Base-by-base conservation (phyloP, 169 alveolate genomes). In the Theileria annulata region DNA sequence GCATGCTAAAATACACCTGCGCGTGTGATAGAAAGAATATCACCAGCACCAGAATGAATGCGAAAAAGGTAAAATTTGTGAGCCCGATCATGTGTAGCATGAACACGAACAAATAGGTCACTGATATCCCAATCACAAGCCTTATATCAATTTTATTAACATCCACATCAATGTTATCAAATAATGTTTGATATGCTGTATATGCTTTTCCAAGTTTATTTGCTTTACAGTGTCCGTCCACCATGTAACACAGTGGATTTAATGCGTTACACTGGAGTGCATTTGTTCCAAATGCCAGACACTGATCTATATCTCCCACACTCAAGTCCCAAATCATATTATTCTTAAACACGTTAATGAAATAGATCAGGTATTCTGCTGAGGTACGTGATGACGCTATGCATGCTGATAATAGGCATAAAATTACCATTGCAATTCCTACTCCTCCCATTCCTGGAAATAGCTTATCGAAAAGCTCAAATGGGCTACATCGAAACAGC, bases 301-400 rank as follows among this genome's bases (percentile, higher is more conserved):
- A 89, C 47, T 69, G 60, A 21, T 72, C 49, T 3, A 77, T 62
- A n/a, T 89, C 94, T 0, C 33, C 74, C 23, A 19, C 42, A 51
- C 77, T 67, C 28, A 89, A 62, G 74, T 85, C 86, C 94, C 94
- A 89, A 17, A 91, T 90, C 51, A 86, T 59, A 0, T 70, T 79
- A 42, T 59, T 21, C 64, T 76, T 89, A 76, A 89, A 82, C 0
- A 87, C 73, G 33, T 89, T 87, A 3, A 80, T 69, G 4, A 89
- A 33, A 74, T 89, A 89, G 3, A 89, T 37, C 47, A 89, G 66
- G 56, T 89, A 89, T 67, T 89, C 94, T 3, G 94, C 88, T n/a
- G 86, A 71, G 2, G 60, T 62, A 35, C 90, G 28, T 2, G 75
- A 59, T 30, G 85, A 76, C 0, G 90, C 85, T 27, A 83, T 69